Base-by-base conservation (phyloP, 192 early-diverging fungal species). In the Obelidium mucronatum region DNA sequence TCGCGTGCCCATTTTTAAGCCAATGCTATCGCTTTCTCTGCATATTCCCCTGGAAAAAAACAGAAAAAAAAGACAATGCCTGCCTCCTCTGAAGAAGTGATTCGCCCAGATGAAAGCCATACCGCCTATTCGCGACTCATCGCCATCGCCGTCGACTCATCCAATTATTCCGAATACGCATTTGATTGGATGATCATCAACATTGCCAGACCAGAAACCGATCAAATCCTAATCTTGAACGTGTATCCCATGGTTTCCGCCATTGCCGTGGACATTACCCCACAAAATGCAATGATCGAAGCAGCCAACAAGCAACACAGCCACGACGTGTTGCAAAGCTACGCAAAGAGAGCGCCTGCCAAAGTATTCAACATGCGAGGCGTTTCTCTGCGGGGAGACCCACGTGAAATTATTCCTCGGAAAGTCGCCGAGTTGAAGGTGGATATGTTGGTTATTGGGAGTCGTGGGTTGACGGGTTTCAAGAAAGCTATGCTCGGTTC, bases 391-490 rank as follows among this genome's bases (percentile, higher is more conserved):
- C 5, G 75, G 1, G 91, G 91, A 1, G 91, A 92, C 76, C 77
- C 91, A 4, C 78, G 87, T 34, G 79, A 83, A 30, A 90, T 91
- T 59, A 74, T 93, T 59, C 82, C 89, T 22, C 71, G 77, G 30
- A 93, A 93, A 63, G 82, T 84, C 17, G 31, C 26, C 11, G 90
- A 92, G 60, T 31, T 90, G 28, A 81, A 84, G 40, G 87, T 88
- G 3, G 85, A 88, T 74, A 75, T 79, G 24, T 65, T 92, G 11
- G 75, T 92, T 30, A 69, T 92, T 42, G 90, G 91, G 13, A 81
- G 81, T 11, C 82, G 89, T 33, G 90, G 88, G 22, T 71, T 88
- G 69, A 84, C 90, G 2, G 71, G 75, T 2, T 53, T 92, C 53
- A 87, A 90, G 76, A 42, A 85, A 79, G 77, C 81, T 3, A 33